Base-by-base conservation (phyloP, 1,284 basidiomycete species). In the Paramarasmius palmivorus region DNA sequence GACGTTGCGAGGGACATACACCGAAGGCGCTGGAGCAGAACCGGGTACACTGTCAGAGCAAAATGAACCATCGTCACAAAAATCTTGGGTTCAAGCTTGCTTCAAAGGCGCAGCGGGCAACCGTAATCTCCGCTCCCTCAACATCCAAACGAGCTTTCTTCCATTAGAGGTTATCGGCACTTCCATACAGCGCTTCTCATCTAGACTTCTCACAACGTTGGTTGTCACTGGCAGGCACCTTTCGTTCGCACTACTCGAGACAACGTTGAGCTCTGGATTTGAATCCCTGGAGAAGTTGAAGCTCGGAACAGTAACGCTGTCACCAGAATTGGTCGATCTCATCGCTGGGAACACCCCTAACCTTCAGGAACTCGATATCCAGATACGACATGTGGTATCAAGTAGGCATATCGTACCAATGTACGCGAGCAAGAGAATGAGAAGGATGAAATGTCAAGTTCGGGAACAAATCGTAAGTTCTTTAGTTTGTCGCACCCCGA, bases 311-410 rank as follows among this genome's bases (percentile, higher is more conserved):
- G 14, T 56, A 25, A 39, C 41, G 10, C 41, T 56, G 20, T 52
- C 50, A 35, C 55, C 55, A 1, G 44, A 56, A 20, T 36, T 56
- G 6, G 40, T 56, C 20, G 55, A 56, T 39, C 36, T 52, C 4
- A 26, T 56, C n/a, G 55, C 55, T 6, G 36, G 49, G 20, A 49
- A 38, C 6, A 34, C 52, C 5, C 25, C 55, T 12, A 22, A 36
- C 20, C 32, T 56, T 9, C 23, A 34, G 8, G 47, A 49, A 19
- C 46, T 56, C 8, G 50, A 56, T 9, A 14, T 56, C 19, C 23
- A 35, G 19, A 46, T 56, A 1, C 47, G 51, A 19, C 39, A 52
- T 12, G 36, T 49, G 15, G 47, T 52, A 14, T 50, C 55, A 19
- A 38, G 17, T 14, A 50, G 52, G 22, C 40, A 46, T n/a, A 50